phyloP scores from a whole-genome alignment of 108 stramenopile genomes.

The Skeletonema potamos region DNA sequence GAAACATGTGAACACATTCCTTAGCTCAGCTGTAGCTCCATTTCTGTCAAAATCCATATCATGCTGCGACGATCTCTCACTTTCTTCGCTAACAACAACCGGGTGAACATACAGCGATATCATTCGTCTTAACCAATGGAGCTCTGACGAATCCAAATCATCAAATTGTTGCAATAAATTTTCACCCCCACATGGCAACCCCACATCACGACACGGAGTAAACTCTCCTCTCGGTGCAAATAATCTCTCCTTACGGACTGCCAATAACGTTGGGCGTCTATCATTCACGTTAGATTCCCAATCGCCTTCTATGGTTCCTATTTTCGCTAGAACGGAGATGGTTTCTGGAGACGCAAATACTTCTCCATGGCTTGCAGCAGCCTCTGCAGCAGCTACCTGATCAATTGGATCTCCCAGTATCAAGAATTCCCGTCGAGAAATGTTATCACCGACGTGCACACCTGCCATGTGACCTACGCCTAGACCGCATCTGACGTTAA shows the following conservation, averaged over 20 bases:
- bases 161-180: constrained; percentile 23
- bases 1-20: constrained; percentile 68
- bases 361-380: constrained; percentile 42
- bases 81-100: constrained; percentile 68
- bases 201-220: constrained; percentile 7
- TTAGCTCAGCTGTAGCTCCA: constrained; percentile 64
- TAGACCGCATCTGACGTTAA: constrained; percentile 68
- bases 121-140: constrained; percentile 43
- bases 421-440: constrained; percentile 45
- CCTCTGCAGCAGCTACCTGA: constrained; percentile 50
- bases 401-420: constrained; percentile 62
- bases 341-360: constrained; percentile 49
- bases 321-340: constrained; percentile 5
- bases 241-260: constrained; percentile 21
- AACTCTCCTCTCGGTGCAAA: constrained; percentile 10
- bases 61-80: constrained; percentile 30
- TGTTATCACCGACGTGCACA: constrained; percentile 41
- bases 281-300: constrained; percentile 4
- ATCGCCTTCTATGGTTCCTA: constrained; percentile 5
- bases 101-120: constrained; percentile 82
- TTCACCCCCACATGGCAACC: constrained; percentile 24
- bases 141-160: constrained; percentile 37
- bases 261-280: constrained; percentile 20
- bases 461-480: constrained; percentile 51
- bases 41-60: constrained; percentile 43